Base-by-base conservation (phyloP, 1,284 basidiomycete species). In the Takashimella koratensis region DNA sequence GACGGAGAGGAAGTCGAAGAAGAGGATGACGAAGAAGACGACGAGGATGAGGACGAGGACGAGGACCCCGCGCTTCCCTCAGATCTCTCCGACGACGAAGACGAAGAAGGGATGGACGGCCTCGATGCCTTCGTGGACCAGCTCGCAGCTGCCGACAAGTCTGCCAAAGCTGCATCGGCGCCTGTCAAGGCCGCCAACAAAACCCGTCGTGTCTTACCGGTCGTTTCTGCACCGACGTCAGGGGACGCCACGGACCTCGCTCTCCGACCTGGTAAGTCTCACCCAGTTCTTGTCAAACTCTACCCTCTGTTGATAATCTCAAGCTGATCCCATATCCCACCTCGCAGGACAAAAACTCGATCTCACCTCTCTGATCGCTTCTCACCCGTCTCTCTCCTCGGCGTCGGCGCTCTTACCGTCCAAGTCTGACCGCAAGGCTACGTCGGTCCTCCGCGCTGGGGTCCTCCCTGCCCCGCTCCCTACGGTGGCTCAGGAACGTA, bases 401-500 rank as follows among this genome's bases (percentile, higher is more conserved):
- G 66, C 70, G 21, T 64, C 65, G 59, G 61, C 69, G 30, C 67
- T 72, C 24, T 61, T 69, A 3, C 67, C 70, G 23, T 47, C 60
- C 49, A 65, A 71, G 53, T 49, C 54, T 47, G 53, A 63, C 59
- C 62, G 74, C 50, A 64, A 87, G 83, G 27, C 78, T 85, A 51
- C 80, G 16, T 78, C 82, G 8, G 78, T 81, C 63, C 67, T 73
- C 65, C 81, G 77, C 73, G 78, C 39, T 77, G 84, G 85, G 53
- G 83, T 87, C 0, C 79, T 98, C 2, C 77, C 89, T 3, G 92
- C 91, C 0, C 96, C 96, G 0, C 79, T 98, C 1, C 91, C 92
- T 2, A 84, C 86, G 23, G 82, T 91, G 27, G 83, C 86, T 0
- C 90, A 97, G 71, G 93, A 97, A 59, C 85, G 88, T 44, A 77